Evolutionary conservation across 2,329 filamentous ascomycete species (phyloP).

Genomic region (Colletotrichum shisoi): DNA sequence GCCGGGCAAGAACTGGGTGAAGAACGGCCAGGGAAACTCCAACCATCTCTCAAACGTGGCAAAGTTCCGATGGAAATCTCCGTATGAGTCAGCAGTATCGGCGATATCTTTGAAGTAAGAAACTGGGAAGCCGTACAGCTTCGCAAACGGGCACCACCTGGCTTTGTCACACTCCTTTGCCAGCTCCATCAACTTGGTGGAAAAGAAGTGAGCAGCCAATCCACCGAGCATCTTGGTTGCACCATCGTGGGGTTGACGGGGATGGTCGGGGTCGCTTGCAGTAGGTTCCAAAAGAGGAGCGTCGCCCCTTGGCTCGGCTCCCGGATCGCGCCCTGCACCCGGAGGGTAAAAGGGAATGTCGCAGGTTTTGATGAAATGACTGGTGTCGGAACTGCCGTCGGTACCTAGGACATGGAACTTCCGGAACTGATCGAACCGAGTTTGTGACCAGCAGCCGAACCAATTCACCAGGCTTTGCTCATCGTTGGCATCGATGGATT

Average conservation of each 20-base stretch:
- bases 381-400: conserved; percentile 32
- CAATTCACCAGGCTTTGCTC: conserved; percentile 70
- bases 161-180: conserved; percentile 22
- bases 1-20: not conserved
- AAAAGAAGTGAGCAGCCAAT: conserved; percentile 41
- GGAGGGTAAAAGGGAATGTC: conserved; percentile 28
- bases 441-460: conserved; percentile 67
- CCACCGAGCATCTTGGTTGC: not conserved
- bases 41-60: conserved; percentile 52
- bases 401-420: conserved; percentile 66
- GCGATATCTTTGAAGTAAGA: conserved; percentile 50
- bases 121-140: conserved; percentile 53
- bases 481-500: conserved; percentile 63
- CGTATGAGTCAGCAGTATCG: conserved; percentile 49
- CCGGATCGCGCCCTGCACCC: conserved; percentile 34
- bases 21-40: conserved; percentile 43
- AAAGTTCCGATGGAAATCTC: conserved; percentile 43
- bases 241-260: not conserved
- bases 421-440: conserved; percentile 59
- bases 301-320: conserved; percentile 3
- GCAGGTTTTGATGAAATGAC: conserved; percentile 21
- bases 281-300: not conserved
- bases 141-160: conserved; percentile 30
- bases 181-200: conserved; percentile 37
- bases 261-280: not conserved